phyloP scores from a whole-genome alignment of 371 early-diverging fungal genomes.

The Lichtheimia corymbifera region DNA sequence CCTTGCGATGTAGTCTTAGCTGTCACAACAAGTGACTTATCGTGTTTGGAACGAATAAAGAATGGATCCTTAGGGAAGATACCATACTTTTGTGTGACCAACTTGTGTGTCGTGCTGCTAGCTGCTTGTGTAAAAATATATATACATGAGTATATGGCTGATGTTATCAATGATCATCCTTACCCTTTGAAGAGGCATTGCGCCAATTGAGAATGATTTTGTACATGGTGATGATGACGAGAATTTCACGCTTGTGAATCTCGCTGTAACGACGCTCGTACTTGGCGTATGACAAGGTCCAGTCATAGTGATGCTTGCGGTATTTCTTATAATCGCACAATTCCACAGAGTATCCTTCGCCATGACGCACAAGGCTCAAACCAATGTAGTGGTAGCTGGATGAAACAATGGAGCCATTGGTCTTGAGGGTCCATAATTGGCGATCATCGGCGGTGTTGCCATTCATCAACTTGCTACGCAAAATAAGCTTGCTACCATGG shows the following conservation, averaged over 20 bases:
- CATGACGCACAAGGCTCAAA: slow-evolving; percentile 24
- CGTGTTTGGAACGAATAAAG: slow-evolving; percentile 44
- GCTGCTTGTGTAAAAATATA: slow-evolving; percentile 2
- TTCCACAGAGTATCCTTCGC: slow-evolving; percentile 24
- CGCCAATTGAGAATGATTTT: slow-evolving; percentile 28
- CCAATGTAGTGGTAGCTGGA: slow-evolving; percentile 24
- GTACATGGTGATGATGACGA: slow-evolving; percentile 26
- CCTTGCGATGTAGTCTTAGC: slow-evolving; percentile 32
- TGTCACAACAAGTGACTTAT: slow-evolving; percentile 35
- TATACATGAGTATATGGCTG: not conserved
- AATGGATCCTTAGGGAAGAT: slow-evolving; percentile 50
- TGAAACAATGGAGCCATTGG: slow-evolving; percentile 40
- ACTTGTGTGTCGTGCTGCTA: slow-evolving; percentile 26
- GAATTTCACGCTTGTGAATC: slow-evolving; percentile 29
- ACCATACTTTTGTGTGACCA: slow-evolving; percentile 39
- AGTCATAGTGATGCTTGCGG: slow-evolving; percentile 25
- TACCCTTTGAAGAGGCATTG: slow-evolving; percentile 17
- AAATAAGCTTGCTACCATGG: slow-evolving; percentile 25
- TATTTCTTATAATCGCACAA: slow-evolving; percentile 26
- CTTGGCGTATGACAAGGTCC: slow-evolving; percentile 37
- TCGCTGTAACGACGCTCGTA: slow-evolving; percentile 33
- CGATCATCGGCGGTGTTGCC: slow-evolving; percentile 19
- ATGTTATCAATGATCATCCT: slow-evolving; percentile 4
- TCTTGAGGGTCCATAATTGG: slow-evolving; percentile 40
- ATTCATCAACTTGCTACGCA: slow-evolving; percentile 20